Base-by-base conservation (phyloP, 1,139 yeast genomes). In the Fermentozyma sake region DNA sequence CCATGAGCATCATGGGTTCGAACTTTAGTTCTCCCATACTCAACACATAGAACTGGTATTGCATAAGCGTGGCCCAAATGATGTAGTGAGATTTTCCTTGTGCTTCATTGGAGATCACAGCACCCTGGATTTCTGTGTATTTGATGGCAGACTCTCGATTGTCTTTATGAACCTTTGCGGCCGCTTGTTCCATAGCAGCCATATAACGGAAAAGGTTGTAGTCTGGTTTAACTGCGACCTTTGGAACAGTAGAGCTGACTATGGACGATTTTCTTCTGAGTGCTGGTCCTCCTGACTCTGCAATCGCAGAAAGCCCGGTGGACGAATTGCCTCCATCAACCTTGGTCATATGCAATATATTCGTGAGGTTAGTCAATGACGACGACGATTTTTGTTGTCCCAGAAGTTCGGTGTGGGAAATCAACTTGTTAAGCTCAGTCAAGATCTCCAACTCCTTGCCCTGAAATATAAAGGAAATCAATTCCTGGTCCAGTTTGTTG, bases 11-110 rank as follows among this genome's bases (percentile, higher is more conserved):
- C 24, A 50, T 35, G 14, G 49, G 34, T 24, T 56, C 60, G 26
- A 49, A 46, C 27, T 52, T 49, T 26, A 63, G 37, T 37, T 63
- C 69, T 3, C 70, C 71, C 48, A 63, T 55, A 4, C 60, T 58
- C 17, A 60, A 26, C 14, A 63, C 50, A 19, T 44, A 46, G 18
- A 60, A 44, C 10, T 34, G 32, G 14, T 31, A 30, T 11, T 42
- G 42, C 37, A 47, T 43, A 15, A 51, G 29, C 7, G 46, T 31
- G 16, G 51, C 39, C 71, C 70, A 65, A 27, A 64, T 35, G 16
- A 61, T 49, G 32, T 53, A 61, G 37, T 60, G 52, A 3, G 64
- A 52, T 35, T 56, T 61, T 24, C 55, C 55, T 37, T 60, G 70
- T 24, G 59, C 46, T 16, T 61, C 65, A 34, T 65, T 65, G 28